Percentiles rank a stretch among this genome's conserved stretches.
Conservation (phyloP, 2,329 filamentous ascomycete species). For the Fusarium sp. region DNA sequence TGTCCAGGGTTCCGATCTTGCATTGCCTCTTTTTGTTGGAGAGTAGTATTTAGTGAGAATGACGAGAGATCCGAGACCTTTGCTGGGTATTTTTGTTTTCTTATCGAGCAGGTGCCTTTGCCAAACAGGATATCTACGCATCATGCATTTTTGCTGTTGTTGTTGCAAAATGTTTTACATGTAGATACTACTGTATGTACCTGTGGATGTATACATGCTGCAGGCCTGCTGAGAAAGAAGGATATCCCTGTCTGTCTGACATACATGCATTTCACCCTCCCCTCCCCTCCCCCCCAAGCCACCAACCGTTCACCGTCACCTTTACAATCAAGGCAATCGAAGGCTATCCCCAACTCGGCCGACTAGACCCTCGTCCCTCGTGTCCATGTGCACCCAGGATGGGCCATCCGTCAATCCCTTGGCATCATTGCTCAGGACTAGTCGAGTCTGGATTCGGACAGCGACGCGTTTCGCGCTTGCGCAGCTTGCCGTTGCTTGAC, state of each 20-base stretch:
- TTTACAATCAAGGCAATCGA: constrained; percentile 45
- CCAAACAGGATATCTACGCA: constrained; percentile 11
- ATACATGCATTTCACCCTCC: constrained; percentile 14
- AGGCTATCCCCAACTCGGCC: constrained; percentile 42
- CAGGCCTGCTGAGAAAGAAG: neutral
- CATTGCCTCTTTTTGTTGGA: constrained; percentile 16
- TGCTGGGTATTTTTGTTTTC: neutral
- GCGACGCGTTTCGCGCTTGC: constrained; percentile 43
- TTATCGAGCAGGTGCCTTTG: neutral
- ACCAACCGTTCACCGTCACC: constrained; percentile 42
- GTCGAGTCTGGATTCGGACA: constrained; percentile 27
- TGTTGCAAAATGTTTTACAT: neutral
- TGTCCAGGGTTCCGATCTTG: constrained; percentile 31
- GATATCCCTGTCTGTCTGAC: constrained; percentile 37
- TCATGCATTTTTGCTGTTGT: constrained; percentile 12
- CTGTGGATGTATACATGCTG: neutral
- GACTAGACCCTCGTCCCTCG: constrained; percentile 32
- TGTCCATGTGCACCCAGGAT: constrained; percentile 39
- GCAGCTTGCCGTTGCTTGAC: constrained; percentile 32
- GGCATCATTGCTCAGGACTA: constrained; percentile 33
- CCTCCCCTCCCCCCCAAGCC: constrained; percentile 16
- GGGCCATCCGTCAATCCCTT: constrained; percentile 27
- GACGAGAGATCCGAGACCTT: constrained; percentile 11
- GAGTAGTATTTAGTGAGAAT: constrained; percentile 12
- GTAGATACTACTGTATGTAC: neutral